phyloP scores from a whole-genome alignment of 768 basidiomycete species.

The Tricholomella constricta region DNA sequence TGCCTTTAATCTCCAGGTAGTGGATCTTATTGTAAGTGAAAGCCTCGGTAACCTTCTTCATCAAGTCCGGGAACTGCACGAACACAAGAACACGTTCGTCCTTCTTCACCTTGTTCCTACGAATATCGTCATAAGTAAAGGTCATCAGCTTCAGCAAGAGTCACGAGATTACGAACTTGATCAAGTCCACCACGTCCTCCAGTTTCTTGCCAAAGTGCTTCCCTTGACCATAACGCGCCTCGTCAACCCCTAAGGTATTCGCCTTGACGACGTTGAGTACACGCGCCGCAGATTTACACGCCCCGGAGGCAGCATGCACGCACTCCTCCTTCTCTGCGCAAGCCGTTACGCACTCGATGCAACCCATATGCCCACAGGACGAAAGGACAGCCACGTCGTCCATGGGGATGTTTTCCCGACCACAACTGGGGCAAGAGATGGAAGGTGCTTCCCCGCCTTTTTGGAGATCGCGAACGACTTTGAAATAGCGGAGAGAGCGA shows the following conservation, averaged over 20 bases:
- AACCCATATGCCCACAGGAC: slow-evolving; percentile 91
- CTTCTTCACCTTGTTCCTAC: slow-evolving; percentile 65
- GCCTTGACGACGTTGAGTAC: slow-evolving; percentile 82
- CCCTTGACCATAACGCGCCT: slow-evolving; percentile 66
- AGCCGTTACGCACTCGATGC: slow-evolving; percentile 67
- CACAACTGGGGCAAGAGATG: slow-evolving; percentile 66
- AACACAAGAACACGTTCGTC: slow-evolving; percentile 88
- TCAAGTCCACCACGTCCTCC: slow-evolving; percentile 72
- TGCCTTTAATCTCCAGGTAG: slow-evolving; percentile 82
- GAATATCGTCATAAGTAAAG: slow-evolving; percentile 8
- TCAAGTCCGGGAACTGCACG: slow-evolving; percentile 94
- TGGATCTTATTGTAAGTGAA: slow-evolving; percentile 69
- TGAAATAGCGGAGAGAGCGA: slow-evolving; percentile 91
- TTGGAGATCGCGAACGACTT: slow-evolving; percentile 86
- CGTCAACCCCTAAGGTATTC: slow-evolving; percentile 76
- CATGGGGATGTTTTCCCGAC: slow-evolving; percentile 54
- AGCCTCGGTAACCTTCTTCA: slow-evolving; percentile 87
- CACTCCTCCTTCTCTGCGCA: slow-evolving; percentile 82
- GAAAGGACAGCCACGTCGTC: slow-evolving; percentile 82
- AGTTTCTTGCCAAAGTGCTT: slow-evolving; percentile 84
- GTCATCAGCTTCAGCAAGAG: not conserved
- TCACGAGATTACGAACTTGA: slow-evolving; percentile 54
- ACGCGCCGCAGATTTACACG: slow-evolving; percentile 79
- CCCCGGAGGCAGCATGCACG: slow-evolving; percentile 66
- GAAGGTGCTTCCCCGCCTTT: slow-evolving; percentile 59